phyloP scores from a whole-genome alignment of 805 yeast species.

The Candida jianshihensis region DNA sequence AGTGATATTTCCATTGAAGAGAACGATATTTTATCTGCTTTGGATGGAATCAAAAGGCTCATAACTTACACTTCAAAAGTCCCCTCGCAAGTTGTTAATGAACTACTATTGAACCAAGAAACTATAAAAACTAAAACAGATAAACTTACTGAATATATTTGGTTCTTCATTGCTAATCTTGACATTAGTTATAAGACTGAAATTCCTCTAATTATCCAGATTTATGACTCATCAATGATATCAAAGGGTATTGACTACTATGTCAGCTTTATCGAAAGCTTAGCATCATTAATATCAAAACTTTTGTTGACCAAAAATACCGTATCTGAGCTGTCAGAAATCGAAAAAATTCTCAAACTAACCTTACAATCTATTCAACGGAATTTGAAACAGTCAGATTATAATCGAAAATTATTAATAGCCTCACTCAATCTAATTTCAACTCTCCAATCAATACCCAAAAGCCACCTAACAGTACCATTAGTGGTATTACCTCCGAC shows the following conservation, averaged over 20 bases:
- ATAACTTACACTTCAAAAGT: constrained; percentile 4
- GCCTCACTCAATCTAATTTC: constrained; percentile 8
- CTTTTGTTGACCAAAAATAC: not conserved
- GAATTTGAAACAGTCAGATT: constrained; percentile 1
- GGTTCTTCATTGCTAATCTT: constrained; percentile 6
- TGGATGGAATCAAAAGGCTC: constrained; percentile 7
- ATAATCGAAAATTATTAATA: constrained; percentile 6
- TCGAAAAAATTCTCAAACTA: constrained; percentile 2
- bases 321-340: not conserved
- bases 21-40: not conserved
- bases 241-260: constrained; percentile 5
- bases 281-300: constrained; percentile 1
- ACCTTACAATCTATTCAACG: not conserved
- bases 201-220: constrained; percentile 1
- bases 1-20: not conserved
- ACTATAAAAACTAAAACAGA: not conserved
- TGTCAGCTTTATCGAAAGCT: constrained; percentile 4
- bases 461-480: constrained; percentile 12
- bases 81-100: constrained; percentile 6
- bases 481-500: constrained; percentile 34
- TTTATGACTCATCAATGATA: constrained; percentile 2
- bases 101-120: constrained; percentile 3
- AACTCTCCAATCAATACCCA: constrained; percentile 15
- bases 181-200: not conserved
- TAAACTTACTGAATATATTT: not conserved